Conservation (phyloP, 2,329 filamentous ascomycete genomes). For the Fusarium beomiforme region DNA sequence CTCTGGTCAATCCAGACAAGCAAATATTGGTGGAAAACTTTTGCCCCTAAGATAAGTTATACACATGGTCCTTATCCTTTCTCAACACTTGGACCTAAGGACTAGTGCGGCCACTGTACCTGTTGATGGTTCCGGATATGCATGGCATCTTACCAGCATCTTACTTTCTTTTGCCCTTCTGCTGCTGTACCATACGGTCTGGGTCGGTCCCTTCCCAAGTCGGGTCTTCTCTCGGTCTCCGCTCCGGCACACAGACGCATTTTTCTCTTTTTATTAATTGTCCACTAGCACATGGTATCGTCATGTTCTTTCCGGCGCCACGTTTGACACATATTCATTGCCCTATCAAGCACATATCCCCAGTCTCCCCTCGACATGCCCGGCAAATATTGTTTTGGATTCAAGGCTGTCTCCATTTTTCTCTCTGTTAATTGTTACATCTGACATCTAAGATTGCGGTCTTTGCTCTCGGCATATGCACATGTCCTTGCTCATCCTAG, state of each 20-base stretch:
- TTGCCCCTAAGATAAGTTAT: conserved; percentile 37
- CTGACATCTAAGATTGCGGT: conserved; percentile 29
- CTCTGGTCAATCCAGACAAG: conserved; percentile 18
- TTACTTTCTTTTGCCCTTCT: conserved; percentile 27
- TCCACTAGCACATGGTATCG: conserved; percentile 24
- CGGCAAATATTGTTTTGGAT: conserved; percentile 17
- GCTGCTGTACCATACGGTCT: conserved; percentile 28
- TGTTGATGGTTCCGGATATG: conserved; percentile 44
- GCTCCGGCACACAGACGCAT: conserved; percentile 31
- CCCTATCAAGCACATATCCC: conserved; percentile 35
- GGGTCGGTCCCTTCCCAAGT: conserved; percentile 27
- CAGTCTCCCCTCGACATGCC: conserved; percentile 22
- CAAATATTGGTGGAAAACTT: conserved; percentile 31
- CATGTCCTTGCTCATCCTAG: conserved; percentile 36
- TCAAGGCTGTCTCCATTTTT: conserved; percentile 19
- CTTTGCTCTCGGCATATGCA: conserved; percentile 43
- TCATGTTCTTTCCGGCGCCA: conserved; percentile 29
- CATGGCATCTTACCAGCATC: conserved; percentile 45
- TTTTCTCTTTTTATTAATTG: conserved; percentile 20
- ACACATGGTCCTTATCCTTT: conserved; percentile 31
- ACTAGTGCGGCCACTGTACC: conserved; percentile 47
- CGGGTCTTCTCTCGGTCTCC: conserved; percentile 37
- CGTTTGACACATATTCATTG: conserved; percentile 38
- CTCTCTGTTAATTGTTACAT: conserved; percentile 30
- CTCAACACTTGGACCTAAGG: conserved; percentile 35